phyloP scores from a whole-genome alignment of 371 early-diverging fungal genomes.

The Mortierella sp. region DNA sequence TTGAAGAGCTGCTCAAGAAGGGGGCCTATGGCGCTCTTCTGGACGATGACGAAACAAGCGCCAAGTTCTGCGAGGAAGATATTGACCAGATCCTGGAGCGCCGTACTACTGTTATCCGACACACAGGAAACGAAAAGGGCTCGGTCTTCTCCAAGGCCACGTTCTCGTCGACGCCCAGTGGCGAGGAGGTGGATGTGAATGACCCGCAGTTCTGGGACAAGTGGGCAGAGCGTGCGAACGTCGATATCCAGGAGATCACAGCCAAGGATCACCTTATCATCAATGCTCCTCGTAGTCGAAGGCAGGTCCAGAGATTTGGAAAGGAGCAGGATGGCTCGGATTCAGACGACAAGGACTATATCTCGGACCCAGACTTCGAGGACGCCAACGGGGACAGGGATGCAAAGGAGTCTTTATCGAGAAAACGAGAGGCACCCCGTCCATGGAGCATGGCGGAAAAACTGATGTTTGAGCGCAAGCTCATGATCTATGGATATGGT shows the following conservation, averaged over 20 bases:
- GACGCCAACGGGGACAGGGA: slow-evolving; percentile 36
- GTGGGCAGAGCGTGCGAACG: slow-evolving; percentile 85
- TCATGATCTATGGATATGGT: slow-evolving; percentile 87
- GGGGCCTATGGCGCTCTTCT: slow-evolving; percentile 92
- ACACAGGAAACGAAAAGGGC: slow-evolving; percentile 80
- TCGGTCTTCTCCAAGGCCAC: slow-evolving; percentile 96
- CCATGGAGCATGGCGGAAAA: slow-evolving; percentile 85
- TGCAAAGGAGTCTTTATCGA: slow-evolving; percentile 15
- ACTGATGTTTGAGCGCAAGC: slow-evolving; percentile 80
- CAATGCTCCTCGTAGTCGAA: slow-evolving; percentile 74
- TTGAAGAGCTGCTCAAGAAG: slow-evolving; percentile 91
- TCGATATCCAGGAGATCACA: slow-evolving; percentile 69
- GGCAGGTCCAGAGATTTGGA: slow-evolving; percentile 69
- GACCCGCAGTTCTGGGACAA: slow-evolving; percentile 99
- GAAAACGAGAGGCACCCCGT: slow-evolving; percentile 58
- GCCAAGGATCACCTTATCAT: slow-evolving; percentile 72
- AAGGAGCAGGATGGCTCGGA: slow-evolving; percentile 46
- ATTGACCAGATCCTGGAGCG: slow-evolving; percentile 96
- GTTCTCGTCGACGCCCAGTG: slow-evolving; percentile 75
- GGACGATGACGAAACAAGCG: slow-evolving; percentile 84
- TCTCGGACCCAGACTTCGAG: slow-evolving; percentile 47
- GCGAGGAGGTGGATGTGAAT: slow-evolving; percentile 84
- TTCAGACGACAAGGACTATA: slow-evolving; percentile 48
- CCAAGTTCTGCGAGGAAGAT: slow-evolving; percentile 95
- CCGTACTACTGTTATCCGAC: slow-evolving; percentile 89